Evolutionary conservation across 176 grass and related monocot species (phyloP).

Genomic region (Ananas comosus): DNA sequence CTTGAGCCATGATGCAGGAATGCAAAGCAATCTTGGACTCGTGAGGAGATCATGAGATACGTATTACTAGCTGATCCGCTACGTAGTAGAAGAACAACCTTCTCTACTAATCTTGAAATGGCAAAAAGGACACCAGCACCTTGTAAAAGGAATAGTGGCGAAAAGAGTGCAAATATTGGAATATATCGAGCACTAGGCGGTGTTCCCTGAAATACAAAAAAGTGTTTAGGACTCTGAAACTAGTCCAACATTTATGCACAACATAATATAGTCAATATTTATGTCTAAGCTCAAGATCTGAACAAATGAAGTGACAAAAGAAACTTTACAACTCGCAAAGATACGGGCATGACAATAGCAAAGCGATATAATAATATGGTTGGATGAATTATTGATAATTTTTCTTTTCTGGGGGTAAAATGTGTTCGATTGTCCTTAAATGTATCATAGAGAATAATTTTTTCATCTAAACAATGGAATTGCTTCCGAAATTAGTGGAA

Average conservation of each 20-base stretch:
- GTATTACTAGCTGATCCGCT: constrained; percentile 57
- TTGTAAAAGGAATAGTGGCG: constrained; percentile 84
- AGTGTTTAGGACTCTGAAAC: neutral
- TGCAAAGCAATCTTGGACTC: constrained; percentile 72
- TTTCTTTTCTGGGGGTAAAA: too few relatives aligned
- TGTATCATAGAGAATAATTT: too few relatives aligned
- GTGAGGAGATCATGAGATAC: constrained; percentile 55
- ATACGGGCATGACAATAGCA: too few relatives aligned
- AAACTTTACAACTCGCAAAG: too few relatives aligned
- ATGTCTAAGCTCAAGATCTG: neutral
- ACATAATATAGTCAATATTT: neutral
- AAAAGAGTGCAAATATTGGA: constrained; percentile 80
- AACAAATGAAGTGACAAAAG: neutral
- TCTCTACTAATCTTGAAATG: constrained; percentile 79
- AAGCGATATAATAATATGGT: too few relatives aligned
- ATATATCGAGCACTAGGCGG: constrained; percentile 68
- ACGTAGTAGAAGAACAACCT: constrained; percentile 69
- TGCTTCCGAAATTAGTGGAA: too few relatives aligned
- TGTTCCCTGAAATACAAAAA: constrained; percentile 55
- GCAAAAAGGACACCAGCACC: constrained; percentile 70
- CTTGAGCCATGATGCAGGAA: constrained; percentile 94
- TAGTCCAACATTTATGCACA: neutral
- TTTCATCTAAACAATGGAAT: too few relatives aligned
- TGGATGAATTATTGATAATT: too few relatives aligned
- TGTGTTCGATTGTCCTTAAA: too few relatives aligned